A percentile compares a stretch with the other conserved stretches of the same genome.
Conservation (phyloP, 2,329 filamentous ascomycete species). For the Xylariaceae sp. region DNA sequence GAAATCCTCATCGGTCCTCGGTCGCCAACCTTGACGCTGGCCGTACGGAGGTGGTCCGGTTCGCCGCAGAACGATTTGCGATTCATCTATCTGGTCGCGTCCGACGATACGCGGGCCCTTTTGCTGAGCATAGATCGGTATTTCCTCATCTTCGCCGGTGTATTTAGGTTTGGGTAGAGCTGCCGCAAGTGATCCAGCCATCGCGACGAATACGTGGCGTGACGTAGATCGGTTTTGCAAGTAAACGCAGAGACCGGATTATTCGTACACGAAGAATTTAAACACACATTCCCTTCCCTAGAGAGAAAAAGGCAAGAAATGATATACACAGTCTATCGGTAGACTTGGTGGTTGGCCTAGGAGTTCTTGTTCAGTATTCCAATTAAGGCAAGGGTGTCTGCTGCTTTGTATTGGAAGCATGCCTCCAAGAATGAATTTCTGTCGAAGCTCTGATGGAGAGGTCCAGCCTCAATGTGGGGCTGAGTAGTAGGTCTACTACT, state of each 20-base stretch:
- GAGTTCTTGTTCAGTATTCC: no score
- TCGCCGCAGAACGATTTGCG: conserved; percentile 75
- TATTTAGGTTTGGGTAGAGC: conserved; percentile 88
- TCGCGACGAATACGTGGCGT: conserved; percentile 33
- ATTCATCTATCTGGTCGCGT: conserved; percentile 73
- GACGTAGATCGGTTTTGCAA: no score
- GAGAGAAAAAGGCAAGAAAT: no score
- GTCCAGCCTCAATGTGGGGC: conserved; percentile 9
- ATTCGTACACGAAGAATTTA: no score
- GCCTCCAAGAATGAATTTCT: conserved; percentile 12
- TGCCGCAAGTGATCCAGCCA: conserved; percentile 69
- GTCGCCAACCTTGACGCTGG: conserved; percentile 83
- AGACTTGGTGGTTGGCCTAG: no score
- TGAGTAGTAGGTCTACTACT: conserved; percentile 8
- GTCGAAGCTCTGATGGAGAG: conserved; percentile 17
- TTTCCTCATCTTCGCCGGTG: conserved; percentile 80
- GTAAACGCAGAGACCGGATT: no score
- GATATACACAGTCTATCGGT: no score
- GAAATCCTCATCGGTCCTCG: conserved; percentile 83
- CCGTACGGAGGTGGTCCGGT: conserved; percentile 83
- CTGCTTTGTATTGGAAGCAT: conserved; percentile 3
- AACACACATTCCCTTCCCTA: no score
- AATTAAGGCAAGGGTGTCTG: no score
- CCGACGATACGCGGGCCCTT: conserved; percentile 79
- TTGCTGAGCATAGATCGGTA: conserved; percentile 64